A percentile compares a stretch with the other conserved stretches of the same genome.
phyloP scores from a whole-genome alignment of 768 basidiomycete species.

The Hygrocybe coccinea region DNA sequence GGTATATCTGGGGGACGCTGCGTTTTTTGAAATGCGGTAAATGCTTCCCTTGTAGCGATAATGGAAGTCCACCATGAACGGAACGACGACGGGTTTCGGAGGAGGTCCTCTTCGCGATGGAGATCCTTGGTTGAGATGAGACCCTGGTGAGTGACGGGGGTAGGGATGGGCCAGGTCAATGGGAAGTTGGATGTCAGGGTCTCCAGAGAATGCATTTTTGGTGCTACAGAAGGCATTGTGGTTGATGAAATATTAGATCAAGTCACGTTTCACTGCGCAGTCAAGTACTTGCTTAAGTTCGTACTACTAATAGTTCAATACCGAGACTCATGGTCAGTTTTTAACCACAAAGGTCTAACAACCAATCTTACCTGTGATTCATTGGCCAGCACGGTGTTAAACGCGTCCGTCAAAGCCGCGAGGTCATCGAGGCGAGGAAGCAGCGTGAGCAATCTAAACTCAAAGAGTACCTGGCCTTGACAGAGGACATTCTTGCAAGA shows the following conservation, averaged over 20 bases:
- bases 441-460: slow-evolving; percentile 73
- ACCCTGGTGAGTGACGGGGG: slow-evolving; percentile 69
- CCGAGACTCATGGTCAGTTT: slow-evolving; percentile 21
- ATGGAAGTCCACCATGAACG: slow-evolving; percentile 92
- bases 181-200: slow-evolving; percentile 64
- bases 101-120: slow-evolving; percentile 87
- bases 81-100: slow-evolving; percentile 87
- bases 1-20: slow-evolving; percentile 47
- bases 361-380: slow-evolving; percentile 5
- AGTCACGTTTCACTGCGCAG: too few relatives aligned
- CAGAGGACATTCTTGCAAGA: slow-evolving; percentile 57
- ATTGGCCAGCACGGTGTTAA: slow-evolving; percentile 63
- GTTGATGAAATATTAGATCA: too few relatives aligned
- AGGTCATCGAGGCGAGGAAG: slow-evolving; percentile 61
- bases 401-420: slow-evolving; percentile 52
- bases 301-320: background rate
- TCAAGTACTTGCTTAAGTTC: too few relatives aligned
- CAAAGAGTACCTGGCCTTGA: slow-evolving; percentile 64
- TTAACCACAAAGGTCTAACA: background rate
- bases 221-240: slow-evolving; percentile 58
- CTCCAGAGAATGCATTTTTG: slow-evolving; percentile 37
- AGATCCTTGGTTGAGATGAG: slow-evolving; percentile 74
- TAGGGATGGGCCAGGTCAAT: slow-evolving; percentile 79
- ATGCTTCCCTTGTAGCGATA: slow-evolving; percentile 64
- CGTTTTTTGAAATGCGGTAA: slow-evolving; percentile 50